Conservation (phyloP, 2,329 filamentous ascomycete genomes). For the Colletotrichum sp. region DNA sequence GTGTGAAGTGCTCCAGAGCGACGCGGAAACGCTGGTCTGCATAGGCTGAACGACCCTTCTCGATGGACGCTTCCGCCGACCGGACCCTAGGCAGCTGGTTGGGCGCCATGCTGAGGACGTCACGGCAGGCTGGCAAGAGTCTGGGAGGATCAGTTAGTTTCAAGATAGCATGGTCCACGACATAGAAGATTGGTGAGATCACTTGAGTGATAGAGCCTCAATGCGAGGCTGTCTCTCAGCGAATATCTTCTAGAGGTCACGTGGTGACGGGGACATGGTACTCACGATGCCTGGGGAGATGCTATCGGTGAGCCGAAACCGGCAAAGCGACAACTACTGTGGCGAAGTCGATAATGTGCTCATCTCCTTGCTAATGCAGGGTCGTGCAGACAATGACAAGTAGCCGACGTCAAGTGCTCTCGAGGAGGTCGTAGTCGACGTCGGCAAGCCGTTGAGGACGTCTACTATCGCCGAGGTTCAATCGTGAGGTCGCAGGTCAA, state of each 20-base stretch:
- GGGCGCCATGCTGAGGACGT: not conserved
- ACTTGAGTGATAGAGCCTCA: not conserved
- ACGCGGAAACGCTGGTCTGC: slow-evolving; percentile 35
- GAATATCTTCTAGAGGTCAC: no score
- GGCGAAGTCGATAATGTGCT: not conserved
- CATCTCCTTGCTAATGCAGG: not conserved
- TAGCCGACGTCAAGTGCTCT: not conserved
- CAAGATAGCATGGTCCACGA: not conserved
- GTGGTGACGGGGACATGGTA: not conserved
- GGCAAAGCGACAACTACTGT: not conserved
- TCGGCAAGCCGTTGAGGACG: not conserved
- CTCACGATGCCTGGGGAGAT: not conserved
- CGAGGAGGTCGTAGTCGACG: not conserved
- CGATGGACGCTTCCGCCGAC: slow-evolving; percentile 32
- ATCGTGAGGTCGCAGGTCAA: slow-evolving; percentile 4
- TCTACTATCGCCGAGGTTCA: slow-evolving; percentile 2
- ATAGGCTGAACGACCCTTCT: slow-evolving; percentile 37
- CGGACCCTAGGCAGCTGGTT: slow-evolving; percentile 6
- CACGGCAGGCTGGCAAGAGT: no score
- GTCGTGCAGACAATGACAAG: not conserved
- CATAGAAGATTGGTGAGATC: not conserved
- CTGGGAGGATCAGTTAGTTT: not conserved
- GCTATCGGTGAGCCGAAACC: not conserved
- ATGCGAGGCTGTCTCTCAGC: not conserved
- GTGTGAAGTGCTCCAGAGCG: slow-evolving; percentile 41